phyloP scores from a whole-genome alignment of 805 yeast species.

The Metschnikowia cerradonensis region DNA sequence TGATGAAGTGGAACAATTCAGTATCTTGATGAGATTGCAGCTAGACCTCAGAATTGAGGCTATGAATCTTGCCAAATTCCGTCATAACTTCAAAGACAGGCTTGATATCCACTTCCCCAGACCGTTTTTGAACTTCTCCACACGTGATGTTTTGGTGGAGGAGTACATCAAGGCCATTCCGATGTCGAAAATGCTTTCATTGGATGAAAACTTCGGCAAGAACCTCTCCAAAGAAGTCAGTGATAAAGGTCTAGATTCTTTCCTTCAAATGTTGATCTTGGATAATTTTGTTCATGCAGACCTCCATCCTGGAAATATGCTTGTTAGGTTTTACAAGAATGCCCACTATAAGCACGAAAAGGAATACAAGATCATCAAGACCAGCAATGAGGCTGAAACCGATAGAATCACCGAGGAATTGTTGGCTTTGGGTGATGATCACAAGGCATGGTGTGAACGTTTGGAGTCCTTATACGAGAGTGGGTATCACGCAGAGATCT shows the following conservation, averaged over 20 bases:
- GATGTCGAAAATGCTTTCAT: conserved; percentile 62
- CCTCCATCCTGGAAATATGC: conserved; percentile 93
- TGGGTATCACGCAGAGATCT: conserved; percentile 78
- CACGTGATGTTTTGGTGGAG: conserved; percentile 75
- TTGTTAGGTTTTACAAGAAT: conserved; percentile 63
- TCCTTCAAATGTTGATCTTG: conserved; percentile 84
- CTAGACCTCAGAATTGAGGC: conserved; percentile 89
- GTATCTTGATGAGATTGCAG: conserved; percentile 81
- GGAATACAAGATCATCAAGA: conserved; percentile 39
- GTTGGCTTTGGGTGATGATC: conserved; percentile 30
- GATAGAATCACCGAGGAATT: conserved; percentile 44
- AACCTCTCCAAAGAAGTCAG: conserved; percentile 63
- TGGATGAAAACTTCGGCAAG: conserved; percentile 43
- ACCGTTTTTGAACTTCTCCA: conserved; percentile 62
- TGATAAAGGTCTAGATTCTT: conserved; percentile 85
- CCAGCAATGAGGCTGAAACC: conserved; percentile 43
- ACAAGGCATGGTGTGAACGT: conserved; percentile 41
- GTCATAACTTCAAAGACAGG: conserved; percentile 56
- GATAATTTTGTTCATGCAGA: conserved; percentile 97
- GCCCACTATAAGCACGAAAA: conserved; percentile 39
- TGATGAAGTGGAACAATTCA: conserved; percentile 86
- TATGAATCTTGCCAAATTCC: conserved; percentile 67
- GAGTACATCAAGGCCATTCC: conserved; percentile 82
- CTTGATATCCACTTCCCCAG: conserved; percentile 74
- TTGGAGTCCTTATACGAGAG: conserved; percentile 46